Evolutionary conservation across 352 stramenopile genomes (phyloP).

Genomic region (Pythium oligandrum): DNA sequence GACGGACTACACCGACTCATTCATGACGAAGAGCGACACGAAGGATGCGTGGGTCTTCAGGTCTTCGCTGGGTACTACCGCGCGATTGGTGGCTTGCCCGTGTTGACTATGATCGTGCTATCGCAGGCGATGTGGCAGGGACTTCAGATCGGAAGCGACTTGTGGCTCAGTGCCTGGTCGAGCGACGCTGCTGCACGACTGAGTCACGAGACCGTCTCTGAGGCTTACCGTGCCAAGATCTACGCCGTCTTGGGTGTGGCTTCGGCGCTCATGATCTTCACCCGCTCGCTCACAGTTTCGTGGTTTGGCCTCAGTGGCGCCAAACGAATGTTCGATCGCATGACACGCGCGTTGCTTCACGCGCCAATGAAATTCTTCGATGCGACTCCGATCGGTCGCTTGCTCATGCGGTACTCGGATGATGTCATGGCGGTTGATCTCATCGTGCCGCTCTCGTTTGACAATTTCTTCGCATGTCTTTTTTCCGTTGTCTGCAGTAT

Average conservation of each 20-base stretch:
- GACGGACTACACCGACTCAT: slow-evolving; percentile 5
- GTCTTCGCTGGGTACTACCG: slow-evolving; percentile 20
- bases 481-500: slow-evolving; percentile 56
- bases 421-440: slow-evolving; percentile 86
- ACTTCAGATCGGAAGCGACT: slow-evolving; percentile 69
- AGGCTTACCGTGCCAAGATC: not conserved
- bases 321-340: slow-evolving; percentile 74
- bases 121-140: slow-evolving; percentile 45
- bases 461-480: slow-evolving; percentile 44
- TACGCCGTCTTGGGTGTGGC: not conserved
- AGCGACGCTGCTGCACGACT: slow-evolving; percentile 6
- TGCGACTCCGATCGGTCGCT: slow-evolving; percentile 81
- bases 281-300: not conserved
- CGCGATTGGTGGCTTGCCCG: slow-evolving; percentile 8
- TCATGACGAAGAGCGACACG: slow-evolving; percentile 17
- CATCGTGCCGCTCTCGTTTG: slow-evolving; percentile 27
- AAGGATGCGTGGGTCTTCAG: slow-evolving; percentile 11
- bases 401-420: slow-evolving; percentile 86
- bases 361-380: slow-evolving; percentile 91
- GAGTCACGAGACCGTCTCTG: not conserved
- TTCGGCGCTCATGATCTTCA: not conserved
- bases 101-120: slow-evolving; percentile 6
- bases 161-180: slow-evolving; percentile 90
- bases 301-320: slow-evolving; percentile 9
- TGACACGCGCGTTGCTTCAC: slow-evolving; percentile 78